Percentiles rank a stretch among this genome's conserved stretches.
Conservation (phyloP, 305 asterid species). For the Fraxinus dipetala region DNA sequence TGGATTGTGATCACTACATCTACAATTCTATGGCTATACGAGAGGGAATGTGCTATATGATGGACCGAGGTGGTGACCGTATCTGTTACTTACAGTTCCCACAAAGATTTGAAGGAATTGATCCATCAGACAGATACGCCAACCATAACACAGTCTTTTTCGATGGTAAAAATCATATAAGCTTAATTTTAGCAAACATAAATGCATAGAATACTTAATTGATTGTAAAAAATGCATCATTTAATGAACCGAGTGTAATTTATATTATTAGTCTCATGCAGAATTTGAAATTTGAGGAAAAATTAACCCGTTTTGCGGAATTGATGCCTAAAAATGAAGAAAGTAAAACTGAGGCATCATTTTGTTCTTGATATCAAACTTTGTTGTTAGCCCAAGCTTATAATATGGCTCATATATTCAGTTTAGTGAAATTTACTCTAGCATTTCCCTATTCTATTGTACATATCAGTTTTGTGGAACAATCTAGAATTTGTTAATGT, state of each 20-base stretch:
- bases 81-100: conserved; percentile 94
- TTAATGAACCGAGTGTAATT: background rate
- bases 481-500: background rate
- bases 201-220: background rate
- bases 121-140: conserved; percentile 97
- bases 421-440: background rate
- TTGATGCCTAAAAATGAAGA: background rate
- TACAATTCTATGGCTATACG: conserved; percentile 70
- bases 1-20: conserved; percentile 92
- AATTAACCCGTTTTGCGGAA: background rate
- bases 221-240: background rate
- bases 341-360: background rate
- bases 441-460: background rate
- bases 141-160: conserved; percentile 94
- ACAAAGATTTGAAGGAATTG: conserved; percentile 94
- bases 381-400: background rate
- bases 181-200: background rate
- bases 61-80: conserved; percentile 97
- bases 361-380: background rate
- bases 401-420: background rate
- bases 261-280: background rate
- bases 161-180: conserved; percentile 51
- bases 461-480: background rate
- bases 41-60: conserved; percentile 97
- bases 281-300: background rate